phyloP scores from a whole-genome alignment of 108 stramenopile species.

The Cylindrotheca closterium region DNA sequence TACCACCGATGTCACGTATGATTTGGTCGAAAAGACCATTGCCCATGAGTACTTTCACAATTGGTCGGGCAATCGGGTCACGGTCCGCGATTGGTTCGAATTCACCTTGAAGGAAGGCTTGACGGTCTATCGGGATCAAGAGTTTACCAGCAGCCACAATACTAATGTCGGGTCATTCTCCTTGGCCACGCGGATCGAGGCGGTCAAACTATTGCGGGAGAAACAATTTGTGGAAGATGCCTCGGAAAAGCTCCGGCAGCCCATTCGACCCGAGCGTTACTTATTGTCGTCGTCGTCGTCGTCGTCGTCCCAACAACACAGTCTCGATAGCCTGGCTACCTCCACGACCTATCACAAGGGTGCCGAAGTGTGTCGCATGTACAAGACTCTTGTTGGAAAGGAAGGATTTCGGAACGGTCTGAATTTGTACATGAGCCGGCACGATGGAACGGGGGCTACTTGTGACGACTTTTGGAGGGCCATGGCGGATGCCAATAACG shows the following conservation, averaged over 20 bases:
- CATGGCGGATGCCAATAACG: conserved; percentile 1
- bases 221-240: neutral
- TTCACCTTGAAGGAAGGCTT: neutral
- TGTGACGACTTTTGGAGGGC: neutral
- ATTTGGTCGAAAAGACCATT: neutral
- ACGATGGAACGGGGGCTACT: neutral
- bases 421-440: neutral
- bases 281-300: too few species aligned
- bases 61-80: neutral
- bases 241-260: neutral
- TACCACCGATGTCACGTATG: neutral
- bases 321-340: neutral
- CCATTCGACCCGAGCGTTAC: neutral
- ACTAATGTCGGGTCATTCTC: neutral
- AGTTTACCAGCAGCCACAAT: neutral
- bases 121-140: neutral
- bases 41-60: neutral
- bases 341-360: neutral
- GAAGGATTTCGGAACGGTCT: neutral
- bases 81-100: neutral
- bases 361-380: neutral
- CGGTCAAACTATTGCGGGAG: neutral
- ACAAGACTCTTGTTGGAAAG: neutral
- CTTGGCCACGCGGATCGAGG: neutral
- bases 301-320: neutral